These are phyloP conservation scores for Nemania sp. DNA, from an alignment of 2,329 filamentous ascomycete species.

Conservation along the genomic window DNA sequence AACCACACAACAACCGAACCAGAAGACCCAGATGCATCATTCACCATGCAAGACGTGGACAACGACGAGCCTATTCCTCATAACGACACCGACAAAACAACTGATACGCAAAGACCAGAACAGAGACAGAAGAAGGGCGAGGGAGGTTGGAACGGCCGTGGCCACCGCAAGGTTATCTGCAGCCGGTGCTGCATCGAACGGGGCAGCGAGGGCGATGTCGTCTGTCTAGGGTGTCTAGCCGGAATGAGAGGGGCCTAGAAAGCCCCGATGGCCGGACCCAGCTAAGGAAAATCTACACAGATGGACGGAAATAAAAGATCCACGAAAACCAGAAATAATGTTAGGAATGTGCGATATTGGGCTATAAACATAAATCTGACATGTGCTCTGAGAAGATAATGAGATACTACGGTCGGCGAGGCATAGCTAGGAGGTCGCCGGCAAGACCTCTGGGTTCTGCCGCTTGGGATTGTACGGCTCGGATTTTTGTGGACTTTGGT, in stretches of 20 bases:
- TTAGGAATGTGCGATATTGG: too few relatives aligned
- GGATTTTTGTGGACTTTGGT: background rate
- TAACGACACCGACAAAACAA: slow-evolving; percentile 1
- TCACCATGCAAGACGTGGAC: slow-evolving; percentile 55
- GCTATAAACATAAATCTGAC: too few relatives aligned
- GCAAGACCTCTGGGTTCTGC: background rate
- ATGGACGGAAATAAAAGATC: too few relatives aligned
- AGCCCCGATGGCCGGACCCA: slow-evolving; percentile 6
- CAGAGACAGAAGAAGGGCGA: slow-evolving; percentile 27
- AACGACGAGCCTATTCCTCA: slow-evolving; percentile 33
- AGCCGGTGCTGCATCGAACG: slow-evolving; percentile 70
- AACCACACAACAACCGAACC: slow-evolving; percentile 23
- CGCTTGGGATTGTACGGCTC: too few relatives aligned
- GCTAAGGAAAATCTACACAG: too few relatives aligned
- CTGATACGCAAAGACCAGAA: slow-evolving; percentile 13
- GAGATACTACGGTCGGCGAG: background rate
- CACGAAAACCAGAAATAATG: too few relatives aligned
- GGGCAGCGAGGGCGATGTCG: slow-evolving; percentile 65
- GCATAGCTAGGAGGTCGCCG: background rate
- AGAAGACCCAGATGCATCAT: slow-evolving; percentile 47
- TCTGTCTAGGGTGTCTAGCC: slow-evolving; percentile 65
- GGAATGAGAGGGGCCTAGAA: slow-evolving; percentile 45
- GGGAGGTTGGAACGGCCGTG: slow-evolving; percentile 41
- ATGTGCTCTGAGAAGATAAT: background rate
- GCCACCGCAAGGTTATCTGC: slow-evolving; percentile 61